These are phyloP conservation scores for Cladophialophora carrionii DNA, from an alignment of 2,329 filamentous ascomycete genomes.

Conservation along the genomic window DNA sequence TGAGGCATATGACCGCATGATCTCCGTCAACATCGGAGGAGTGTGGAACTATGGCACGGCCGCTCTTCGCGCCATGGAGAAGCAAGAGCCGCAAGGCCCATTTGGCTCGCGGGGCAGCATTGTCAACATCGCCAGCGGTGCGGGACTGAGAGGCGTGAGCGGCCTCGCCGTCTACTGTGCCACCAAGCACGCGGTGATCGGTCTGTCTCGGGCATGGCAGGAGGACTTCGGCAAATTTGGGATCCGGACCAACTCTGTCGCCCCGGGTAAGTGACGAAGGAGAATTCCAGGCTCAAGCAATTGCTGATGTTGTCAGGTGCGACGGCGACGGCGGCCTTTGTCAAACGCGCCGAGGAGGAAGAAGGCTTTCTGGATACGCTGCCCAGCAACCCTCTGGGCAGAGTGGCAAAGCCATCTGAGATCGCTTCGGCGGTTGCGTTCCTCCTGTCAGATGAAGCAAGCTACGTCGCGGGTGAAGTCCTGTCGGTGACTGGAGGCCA, in stretches of 20 bases:
- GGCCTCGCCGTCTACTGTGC: constrained; percentile 48
- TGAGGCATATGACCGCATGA: constrained; percentile 48
- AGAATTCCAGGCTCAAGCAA: neutral
- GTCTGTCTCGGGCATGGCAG: constrained; percentile 48
- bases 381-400: constrained; percentile 22
- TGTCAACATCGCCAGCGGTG: constrained; percentile 32
- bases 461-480: constrained; percentile 40
- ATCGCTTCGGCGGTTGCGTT: constrained; percentile 53
- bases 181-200: constrained; percentile 51
- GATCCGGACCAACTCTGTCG: constrained; percentile 46
- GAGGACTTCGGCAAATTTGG: constrained; percentile 42
- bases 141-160: constrained; percentile 23
- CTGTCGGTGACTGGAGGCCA: constrained; percentile 25
- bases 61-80: constrained; percentile 50
- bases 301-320: constrained; percentile 15
- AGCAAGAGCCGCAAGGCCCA: constrained; percentile 45
- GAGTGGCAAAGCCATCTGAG: constrained; percentile 36
- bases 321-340: constrained; percentile 25
- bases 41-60: constrained; percentile 52
- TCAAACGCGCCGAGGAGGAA: constrained; percentile 24
- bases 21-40: constrained; percentile 52
- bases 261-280: constrained; percentile 23
- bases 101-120: constrained; percentile 26
- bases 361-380: constrained; percentile 26
- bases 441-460: constrained; percentile 52